Evolutionary conservation across 306 rosid genomes (phyloP), one percentile per base, ranked within the genome.

Genomic region (Nissolia schottii): DNA sequence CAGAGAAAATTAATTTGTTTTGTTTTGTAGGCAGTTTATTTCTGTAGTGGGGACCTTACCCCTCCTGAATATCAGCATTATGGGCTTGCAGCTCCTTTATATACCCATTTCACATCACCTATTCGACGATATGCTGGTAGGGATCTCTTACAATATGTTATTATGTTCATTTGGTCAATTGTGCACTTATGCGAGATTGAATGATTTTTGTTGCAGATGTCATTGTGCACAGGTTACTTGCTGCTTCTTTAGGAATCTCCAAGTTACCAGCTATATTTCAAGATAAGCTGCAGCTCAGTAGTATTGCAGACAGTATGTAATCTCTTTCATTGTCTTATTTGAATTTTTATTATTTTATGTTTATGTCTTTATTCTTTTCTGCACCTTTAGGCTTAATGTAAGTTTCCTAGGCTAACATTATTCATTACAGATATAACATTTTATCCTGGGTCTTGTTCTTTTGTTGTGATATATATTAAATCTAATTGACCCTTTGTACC

Each of bases 21-120:
- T 59, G 13, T 40, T 67, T 63, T 35, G 16, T 74, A 94, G 99
- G 99, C 99, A 2, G 96, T 94, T 79, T 94, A 94, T 85, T 91
- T 91, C 80, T 89, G 92, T 80, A 94, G 97, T 31, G 99, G 96
- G 79, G 99, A 94, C 76, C 96, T 94, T 60, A 91, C 88, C 72
- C 96, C 88, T 57, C 93, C 91, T 18, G 99, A 94, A 84, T 94
- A 89, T 84, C 93, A 80, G 71, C 99, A 94, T 81, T 94, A 91
- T 70, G 99, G 99, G 80, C 99, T 94, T 79, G 97, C 99, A 71
- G 80, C 99, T 6, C 86, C 89, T 71, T 60, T 94, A 6, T 94
- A 94, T 82, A 94, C 99, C 41, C 97, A 94, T 82, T 94, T 94
- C 84, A 94, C 99, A 37, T 94, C 99, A 54, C 99, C 99, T 24